A percentile compares a stretch with the other conserved stretches of the same genome.
These are phyloP conservation scores for Vigna trinervia DNA, from an alignment of 306 rosid species.

Conservation along the genomic window DNA sequence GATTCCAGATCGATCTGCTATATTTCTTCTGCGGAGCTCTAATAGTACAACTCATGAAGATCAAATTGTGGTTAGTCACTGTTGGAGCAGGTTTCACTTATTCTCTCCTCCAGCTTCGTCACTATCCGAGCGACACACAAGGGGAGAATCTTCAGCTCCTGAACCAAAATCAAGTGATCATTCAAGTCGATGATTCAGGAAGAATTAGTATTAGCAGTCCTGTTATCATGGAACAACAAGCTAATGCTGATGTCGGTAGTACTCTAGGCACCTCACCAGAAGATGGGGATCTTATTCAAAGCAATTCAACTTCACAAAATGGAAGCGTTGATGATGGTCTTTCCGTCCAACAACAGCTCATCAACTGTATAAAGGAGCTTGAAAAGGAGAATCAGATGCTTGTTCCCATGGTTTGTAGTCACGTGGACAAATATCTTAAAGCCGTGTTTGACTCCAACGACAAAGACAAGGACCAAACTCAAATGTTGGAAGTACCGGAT, in stretches of 20 bases:
- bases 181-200: not conserved
- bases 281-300: no score
- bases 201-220: not conserved
- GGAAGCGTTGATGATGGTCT: not conserved
- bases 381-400: not conserved
- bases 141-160: not conserved
- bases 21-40: slow-evolving; percentile 17
- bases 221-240: not conserved
- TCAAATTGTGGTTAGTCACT: not conserved
- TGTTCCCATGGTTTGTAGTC: not conserved
- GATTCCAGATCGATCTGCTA: slow-evolving; percentile 25
- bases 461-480: no score
- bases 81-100: slow-evolving; percentile 20
- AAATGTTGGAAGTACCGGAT: not conserved
- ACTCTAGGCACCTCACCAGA: not conserved
- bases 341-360: not conserved
- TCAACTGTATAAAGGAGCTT: not conserved
- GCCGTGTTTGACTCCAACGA: not conserved
- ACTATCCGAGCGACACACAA: not conserved
- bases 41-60: slow-evolving; percentile 26
- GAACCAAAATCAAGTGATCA: not conserved
- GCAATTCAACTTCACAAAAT: not conserved
- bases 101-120: not conserved
- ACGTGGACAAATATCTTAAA: not conserved
- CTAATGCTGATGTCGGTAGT: not conserved